These are phyloP conservation scores for Pseudogymnoascus sp. DNA, from an alignment of 2,329 filamentous ascomycete genomes.

Conservation along the genomic window DNA sequence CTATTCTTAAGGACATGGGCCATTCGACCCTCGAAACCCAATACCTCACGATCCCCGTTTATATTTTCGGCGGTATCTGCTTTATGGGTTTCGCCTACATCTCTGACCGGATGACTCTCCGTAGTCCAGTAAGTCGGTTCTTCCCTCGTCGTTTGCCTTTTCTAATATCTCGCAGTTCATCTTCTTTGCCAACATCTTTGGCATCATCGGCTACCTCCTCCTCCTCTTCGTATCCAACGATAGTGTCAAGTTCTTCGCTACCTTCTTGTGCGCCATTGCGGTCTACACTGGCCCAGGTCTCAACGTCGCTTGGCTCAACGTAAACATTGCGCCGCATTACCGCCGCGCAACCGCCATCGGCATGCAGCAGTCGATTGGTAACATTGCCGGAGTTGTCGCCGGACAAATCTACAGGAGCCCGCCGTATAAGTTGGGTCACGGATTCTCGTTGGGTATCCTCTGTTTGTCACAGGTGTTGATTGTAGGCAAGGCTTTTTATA, in stretches of 20 bases:
- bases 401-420: conserved; percentile 19
- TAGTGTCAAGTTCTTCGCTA: conserved; percentile 42
- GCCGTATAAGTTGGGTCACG: conserved; percentile 21
- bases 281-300: conserved; percentile 12
- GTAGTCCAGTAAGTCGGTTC: neutral
- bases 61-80: conserved; percentile 39
- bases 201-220: conserved; percentile 42
- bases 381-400: conserved; percentile 28
- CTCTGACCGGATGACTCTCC: conserved; percentile 34
- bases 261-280: conserved; percentile 33
- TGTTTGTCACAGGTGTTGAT: conserved; percentile 27
- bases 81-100: conserved; percentile 39
- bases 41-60: conserved; percentile 37
- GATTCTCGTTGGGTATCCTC: conserved; percentile 18
- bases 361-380: conserved; percentile 30
- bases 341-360: conserved; percentile 39
- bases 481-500: conserved; percentile 34
- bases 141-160: neutral
- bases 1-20: conserved; percentile 35
- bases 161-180: conserved; percentile 25
- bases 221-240: conserved; percentile 40
- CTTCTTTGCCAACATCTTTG: conserved; percentile 33
- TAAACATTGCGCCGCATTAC: conserved; percentile 32
- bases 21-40: conserved; percentile 32
- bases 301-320: conserved; percentile 18